phyloP scores from a whole-genome alignment of 2,329 filamentous ascomycete species.

The Drechslerella dactyloides region DNA sequence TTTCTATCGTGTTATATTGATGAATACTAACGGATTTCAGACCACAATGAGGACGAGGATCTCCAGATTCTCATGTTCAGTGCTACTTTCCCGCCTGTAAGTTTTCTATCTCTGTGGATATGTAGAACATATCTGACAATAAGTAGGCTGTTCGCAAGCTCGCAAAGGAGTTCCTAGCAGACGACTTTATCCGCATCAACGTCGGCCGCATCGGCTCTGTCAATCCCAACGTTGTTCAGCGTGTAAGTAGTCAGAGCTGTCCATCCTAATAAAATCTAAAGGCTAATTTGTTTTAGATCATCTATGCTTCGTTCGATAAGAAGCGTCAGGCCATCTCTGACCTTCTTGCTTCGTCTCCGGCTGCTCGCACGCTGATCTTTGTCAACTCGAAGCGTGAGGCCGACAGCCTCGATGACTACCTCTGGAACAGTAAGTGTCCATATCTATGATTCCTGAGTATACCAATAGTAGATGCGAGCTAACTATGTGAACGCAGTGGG shows the following conservation, averaged over 20 bases:
- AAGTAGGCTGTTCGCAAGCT: slow-evolving; percentile 68
- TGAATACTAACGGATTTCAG: slow-evolving; percentile 60
- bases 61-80: slow-evolving; percentile 83
- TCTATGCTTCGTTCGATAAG: slow-evolving; percentile 68
- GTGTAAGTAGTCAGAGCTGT: slow-evolving; percentile 57
- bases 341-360: slow-evolving; percentile 72
- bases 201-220: slow-evolving; percentile 86
- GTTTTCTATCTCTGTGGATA: not conserved
- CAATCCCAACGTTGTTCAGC: slow-evolving; percentile 81
- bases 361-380: slow-evolving; percentile 84
- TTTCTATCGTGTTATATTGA: not conserved
- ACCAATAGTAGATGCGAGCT: not conserved
- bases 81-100: slow-evolving; percentile 82
- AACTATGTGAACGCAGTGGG: slow-evolving; percentile 58
- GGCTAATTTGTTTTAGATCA: slow-evolving; percentile 60
- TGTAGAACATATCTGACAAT: slow-evolving; percentile 7
- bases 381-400: slow-evolving; percentile 80
- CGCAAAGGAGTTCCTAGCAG: slow-evolving; percentile 75
- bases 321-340: slow-evolving; percentile 77
- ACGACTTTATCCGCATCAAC: slow-evolving; percentile 77
- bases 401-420: slow-evolving; percentile 83
- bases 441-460: not conserved
- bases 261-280: not conserved
- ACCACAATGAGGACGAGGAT: slow-evolving; percentile 75
- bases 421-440: slow-evolving; percentile 69